Base-by-base conservation (phyloP, 2,329 filamentous ascomycete genomes). In the Neophaeococcomyces mojaviensis region DNA sequence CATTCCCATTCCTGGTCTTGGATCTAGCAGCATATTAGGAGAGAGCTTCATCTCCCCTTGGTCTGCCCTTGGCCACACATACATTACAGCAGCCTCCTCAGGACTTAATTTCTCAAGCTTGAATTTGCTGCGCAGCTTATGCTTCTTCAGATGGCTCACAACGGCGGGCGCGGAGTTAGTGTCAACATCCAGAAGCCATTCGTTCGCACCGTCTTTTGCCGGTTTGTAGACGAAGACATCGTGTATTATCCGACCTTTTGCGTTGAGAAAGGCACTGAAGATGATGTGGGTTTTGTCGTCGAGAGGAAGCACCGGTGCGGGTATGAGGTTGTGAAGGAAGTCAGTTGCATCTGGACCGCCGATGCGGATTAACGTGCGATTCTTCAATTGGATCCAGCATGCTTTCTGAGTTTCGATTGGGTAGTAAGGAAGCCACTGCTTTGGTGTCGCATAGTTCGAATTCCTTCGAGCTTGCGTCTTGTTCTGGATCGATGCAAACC, bases 311-410 rank as follows among this genome's bases (percentile, higher is more conserved):
- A 75, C 66, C 43, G 82, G 84, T 52, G 83, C 78, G 1, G 90
- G 95, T 53, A 92, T 78, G 47, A 94, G 78, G 44, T 90, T 89
- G 64, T 97, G 88, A 2, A 98, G 77, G 65, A 89, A 97, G 55
- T 84, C 83, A 38, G 84, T 76, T 26, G 88, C 81, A 59, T 96
- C 90, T 3, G 74, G 74, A 2, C 92, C 92, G 13, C 81, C 77
- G 51, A 97, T 71, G 33, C 82, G 83, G 55, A 98, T 81, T 36
- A 97, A 74, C 43, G 81, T 79, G 40, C 92, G 85, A 54, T 83
- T 82, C n/a, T 78, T 68, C 51, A 97, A 78, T 20, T 64, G 63
- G 12, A 51, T 39, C 37, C 50, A 52, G 36, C 26, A 33, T 13
- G 32, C 22, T 28, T 46, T 46, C 5, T 16, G 20, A 18, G 32